Evolutionary conservation across 805 yeast genomes (phyloP).

Genomic region (Ogataea pignaliae): DNA sequence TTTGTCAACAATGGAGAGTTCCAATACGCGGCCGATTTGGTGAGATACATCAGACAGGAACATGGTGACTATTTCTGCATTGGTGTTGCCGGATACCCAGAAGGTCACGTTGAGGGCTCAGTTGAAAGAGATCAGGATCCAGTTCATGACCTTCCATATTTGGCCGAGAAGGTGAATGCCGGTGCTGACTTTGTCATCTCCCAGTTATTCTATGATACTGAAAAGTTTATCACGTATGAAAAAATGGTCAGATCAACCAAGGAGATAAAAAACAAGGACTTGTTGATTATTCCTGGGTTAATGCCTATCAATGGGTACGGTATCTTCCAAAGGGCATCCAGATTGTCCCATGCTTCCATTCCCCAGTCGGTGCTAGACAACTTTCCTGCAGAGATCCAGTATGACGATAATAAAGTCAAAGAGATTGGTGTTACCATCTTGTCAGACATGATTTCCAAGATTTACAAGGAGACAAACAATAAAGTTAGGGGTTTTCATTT

Average conservation of each 20-base stretch:
- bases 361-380: constrained; percentile 51
- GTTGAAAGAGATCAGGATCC: constrained; percentile 63
- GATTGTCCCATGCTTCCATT: constrained; percentile 79
- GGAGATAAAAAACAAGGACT: constrained; percentile 31
- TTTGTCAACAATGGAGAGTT: constrained; percentile 56
- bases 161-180: constrained; percentile 82
- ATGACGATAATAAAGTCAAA: constrained; percentile 79
- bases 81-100: constrained; percentile 98
- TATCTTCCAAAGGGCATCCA: constrained; percentile 83
- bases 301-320: constrained; percentile 87
- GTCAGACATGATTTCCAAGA: constrained; percentile 54
- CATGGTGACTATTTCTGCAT: constrained; percentile 83
- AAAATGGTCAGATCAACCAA: constrained; percentile 37
- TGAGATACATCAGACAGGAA: constrained; percentile 63
- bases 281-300: constrained; percentile 78
- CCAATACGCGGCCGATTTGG: constrained; percentile 79
- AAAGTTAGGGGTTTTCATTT: constrained; percentile 83
- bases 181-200: constrained; percentile 95
- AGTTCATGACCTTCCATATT: constrained; percentile 65
- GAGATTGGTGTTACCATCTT: constrained; percentile 75
- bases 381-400: constrained; percentile 53
- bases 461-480: constrained; percentile 49
- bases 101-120: constrained; percentile 91
- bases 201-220: constrained; percentile 86
- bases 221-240: constrained; percentile 67